Evolutionary conservation across 306 rosid species (phyloP), one percentile per base, ranked within the genome.

Genomic region (Castanea crenata): DNA sequence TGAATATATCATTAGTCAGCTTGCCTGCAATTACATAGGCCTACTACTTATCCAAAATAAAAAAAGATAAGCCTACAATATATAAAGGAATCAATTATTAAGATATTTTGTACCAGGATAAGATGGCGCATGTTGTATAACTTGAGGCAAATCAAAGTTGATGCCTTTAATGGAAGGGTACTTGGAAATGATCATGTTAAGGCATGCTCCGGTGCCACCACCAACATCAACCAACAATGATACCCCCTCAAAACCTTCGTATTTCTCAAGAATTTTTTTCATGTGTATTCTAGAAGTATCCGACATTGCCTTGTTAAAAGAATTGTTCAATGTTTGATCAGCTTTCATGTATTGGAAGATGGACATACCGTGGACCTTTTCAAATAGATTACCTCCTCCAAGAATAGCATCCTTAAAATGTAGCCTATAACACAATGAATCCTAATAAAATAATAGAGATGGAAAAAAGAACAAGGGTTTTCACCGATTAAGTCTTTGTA

Each of bases 61-160:
- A 35, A 5, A 5, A 21, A 21, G 23, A 5, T 35, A 35, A 35
- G 41, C 41, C 0, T 5, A 35, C 41, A 35, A 35, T 35, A 35
- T 35, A 5, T 35, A 52, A 16, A 19, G 11, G 59, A 55, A 4
- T 56, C 11, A 20, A 19, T 56, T 18, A n/a, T 56, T 56, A n/a
- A 56, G 3, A 56, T n/a, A 56, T n/a, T 19, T 56, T 7, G 14
- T 86, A 83, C 85, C 83, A 4, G 79, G 44, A 80, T 55, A 0
- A 5, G 74, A 56, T 35, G 81, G 35, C 6, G 87, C 69, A 3
- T 83, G 74, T 38, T 80, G 54, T 64, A 80, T 83, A 5, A 86
- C 89, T n/a, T 83, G 87, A 1, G 87, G 85, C 11, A 83, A 70
- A 73, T 86, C 87, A 75, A 83, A 86, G 64, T 86, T 86, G 54